phyloP scores from a whole-genome alignment of 208 protist species.

The Leishmania guyanensis region DNA sequence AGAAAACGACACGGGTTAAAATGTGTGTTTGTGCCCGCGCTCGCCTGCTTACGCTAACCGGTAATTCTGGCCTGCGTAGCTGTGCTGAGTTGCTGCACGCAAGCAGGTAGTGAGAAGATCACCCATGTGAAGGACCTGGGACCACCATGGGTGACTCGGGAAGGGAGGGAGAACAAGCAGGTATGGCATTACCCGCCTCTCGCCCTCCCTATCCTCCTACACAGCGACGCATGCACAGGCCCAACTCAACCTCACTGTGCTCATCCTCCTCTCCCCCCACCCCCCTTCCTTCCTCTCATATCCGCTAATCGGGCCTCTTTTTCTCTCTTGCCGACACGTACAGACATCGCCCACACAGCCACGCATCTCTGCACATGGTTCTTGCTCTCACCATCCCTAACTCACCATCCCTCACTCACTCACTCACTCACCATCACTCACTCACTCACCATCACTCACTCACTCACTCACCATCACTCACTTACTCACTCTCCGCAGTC shows the following conservation, averaged over 20 bases:
- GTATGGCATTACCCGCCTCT: neutral
- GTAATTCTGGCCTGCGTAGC: neutral
- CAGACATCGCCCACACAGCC: slow-evolving; percentile 9
- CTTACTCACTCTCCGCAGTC: no score
- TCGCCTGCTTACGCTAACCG: neutral
- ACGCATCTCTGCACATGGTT: neutral
- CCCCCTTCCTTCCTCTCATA: no score
- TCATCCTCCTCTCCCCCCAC: neutral
- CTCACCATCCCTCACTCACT: no score
- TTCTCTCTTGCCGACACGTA: neutral
- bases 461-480: no score
- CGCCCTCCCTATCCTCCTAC: neutral
- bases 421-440: no score
- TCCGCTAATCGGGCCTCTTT: no score
- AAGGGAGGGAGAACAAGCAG: neutral
- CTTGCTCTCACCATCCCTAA: no score
- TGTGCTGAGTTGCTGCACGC: neutral
- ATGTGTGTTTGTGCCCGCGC: neutral
- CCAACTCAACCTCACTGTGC: neutral
- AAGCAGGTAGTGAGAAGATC: neutral
- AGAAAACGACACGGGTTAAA: neutral
- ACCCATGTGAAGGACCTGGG: neutral
- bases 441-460: no score
- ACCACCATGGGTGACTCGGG: neutral
- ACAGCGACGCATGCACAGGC: neutral